phyloP scores from a whole-genome alignment of 768 basidiomycete species.

The Tulasnella sp. region DNA sequence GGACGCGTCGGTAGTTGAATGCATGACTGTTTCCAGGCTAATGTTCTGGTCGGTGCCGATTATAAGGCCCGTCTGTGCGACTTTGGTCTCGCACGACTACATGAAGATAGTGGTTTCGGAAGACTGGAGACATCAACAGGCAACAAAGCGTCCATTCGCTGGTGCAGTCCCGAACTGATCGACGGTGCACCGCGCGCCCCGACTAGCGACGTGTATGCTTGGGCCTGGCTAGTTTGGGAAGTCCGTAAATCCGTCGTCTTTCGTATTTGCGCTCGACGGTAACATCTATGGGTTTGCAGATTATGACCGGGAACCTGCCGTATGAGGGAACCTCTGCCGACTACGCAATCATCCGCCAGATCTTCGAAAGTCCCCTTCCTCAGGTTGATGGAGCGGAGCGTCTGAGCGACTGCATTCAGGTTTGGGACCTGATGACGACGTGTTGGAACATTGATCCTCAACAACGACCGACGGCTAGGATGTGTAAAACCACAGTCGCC shows the following conservation, averaged over 20 bases:
- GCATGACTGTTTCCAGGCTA: background rate
- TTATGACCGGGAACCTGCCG: background rate
- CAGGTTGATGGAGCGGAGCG: background rate
- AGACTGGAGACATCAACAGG: constrained; percentile 2
- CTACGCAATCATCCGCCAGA: background rate
- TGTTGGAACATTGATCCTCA: background rate
- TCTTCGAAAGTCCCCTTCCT: background rate
- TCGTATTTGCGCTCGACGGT: background rate
- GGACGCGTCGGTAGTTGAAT: background rate
- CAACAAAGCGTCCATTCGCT: background rate
- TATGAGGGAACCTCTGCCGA: background rate
- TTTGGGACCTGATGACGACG: background rate
- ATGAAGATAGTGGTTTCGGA: background rate
- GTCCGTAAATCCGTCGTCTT: background rate
- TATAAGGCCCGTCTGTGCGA: background rate
- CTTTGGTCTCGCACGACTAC: background rate
- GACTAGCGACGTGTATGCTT: background rate
- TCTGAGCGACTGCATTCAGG: background rate
- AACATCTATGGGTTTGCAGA: background rate
- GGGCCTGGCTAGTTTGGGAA: constrained; percentile 2
- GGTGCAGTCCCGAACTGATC: constrained; percentile 4
- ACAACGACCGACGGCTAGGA: background rate
- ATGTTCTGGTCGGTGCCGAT: background rate
- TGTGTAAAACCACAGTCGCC: background rate
- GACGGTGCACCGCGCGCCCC: background rate